These are phyloP conservation scores for Kazachstania bromeliacearum DNA, from an alignment of 805 yeast genomes.

Conservation along the genomic window DNA sequence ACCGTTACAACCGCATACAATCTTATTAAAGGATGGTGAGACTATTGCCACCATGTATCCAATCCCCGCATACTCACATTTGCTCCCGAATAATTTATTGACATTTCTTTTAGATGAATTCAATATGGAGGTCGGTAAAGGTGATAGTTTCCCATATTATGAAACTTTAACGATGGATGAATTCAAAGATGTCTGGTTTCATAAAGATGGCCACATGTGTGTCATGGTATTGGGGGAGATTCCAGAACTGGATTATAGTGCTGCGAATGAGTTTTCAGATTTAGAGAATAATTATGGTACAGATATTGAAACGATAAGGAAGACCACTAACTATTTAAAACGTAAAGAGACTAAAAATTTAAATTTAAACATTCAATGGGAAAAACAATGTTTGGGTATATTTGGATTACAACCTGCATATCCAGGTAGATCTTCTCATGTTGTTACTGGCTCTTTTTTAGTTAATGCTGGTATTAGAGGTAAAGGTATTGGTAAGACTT, in stretches of 20 bases:
- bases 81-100: slow-evolving; percentile 65
- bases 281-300: slow-evolving; percentile 15
- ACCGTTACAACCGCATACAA: slow-evolving; percentile 53
- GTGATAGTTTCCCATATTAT: slow-evolving; percentile 80
- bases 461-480: slow-evolving; percentile 92
- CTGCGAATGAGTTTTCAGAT: slow-evolving; percentile 10
- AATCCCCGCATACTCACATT: slow-evolving; percentile 46
- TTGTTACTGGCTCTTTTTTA: slow-evolving; percentile 81
- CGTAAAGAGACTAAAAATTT: slow-evolving; percentile 24
- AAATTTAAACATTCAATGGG: slow-evolving; percentile 59
- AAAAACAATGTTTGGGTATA: slow-evolving; percentile 82
- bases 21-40: slow-evolving; percentile 75
- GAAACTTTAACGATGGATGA: slow-evolving; percentile 68
- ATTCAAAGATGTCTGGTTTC: slow-evolving; percentile 80
- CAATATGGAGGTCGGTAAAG: slow-evolving; percentile 84
- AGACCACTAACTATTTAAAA: slow-evolving; percentile 18
- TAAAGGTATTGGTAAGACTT: slow-evolving; percentile 79
- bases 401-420: slow-evolving; percentile 79
- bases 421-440: slow-evolving; percentile 88
- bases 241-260: slow-evolving; percentile 35
- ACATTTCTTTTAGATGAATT: slow-evolving; percentile 85
- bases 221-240: slow-evolving; percentile 68
- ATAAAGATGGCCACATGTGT: slow-evolving; percentile 37
- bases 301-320: slow-evolving; percentile 7
- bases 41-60: slow-evolving; percentile 93